Percentiles rank a stretch among this genome's conserved stretches.
phyloP scores from a whole-genome alignment of 2,329 filamentous ascomycete species.

The Verruconis gallopava region DNA sequence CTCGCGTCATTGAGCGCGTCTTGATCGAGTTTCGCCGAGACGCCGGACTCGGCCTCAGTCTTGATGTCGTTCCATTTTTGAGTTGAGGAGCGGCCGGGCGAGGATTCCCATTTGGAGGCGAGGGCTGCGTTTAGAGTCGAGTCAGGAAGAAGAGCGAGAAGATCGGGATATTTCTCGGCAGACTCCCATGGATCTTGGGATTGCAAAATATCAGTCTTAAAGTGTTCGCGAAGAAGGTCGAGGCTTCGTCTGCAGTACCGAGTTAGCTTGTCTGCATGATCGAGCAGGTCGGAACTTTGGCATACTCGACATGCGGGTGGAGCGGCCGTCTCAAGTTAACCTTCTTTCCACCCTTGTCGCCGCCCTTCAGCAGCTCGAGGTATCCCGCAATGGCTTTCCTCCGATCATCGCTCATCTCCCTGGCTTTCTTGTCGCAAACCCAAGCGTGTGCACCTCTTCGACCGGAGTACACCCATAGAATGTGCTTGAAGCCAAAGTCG shows the following conservation, averaged over 20 bases:
- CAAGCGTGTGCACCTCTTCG: conserved; percentile 94
- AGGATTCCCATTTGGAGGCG: conserved; percentile 80
- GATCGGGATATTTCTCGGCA: conserved; percentile 56
- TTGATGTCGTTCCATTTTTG: conserved; percentile 95
- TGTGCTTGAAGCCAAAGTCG: conserved; percentile 93
- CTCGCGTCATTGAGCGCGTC: conserved; percentile 73
- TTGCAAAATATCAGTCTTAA: conserved; percentile 67
- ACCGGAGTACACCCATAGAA: conserved; percentile 97
- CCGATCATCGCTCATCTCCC: conserved; percentile 73
- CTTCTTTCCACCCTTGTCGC: conserved; percentile 72
- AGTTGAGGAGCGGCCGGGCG: conserved; percentile 60
- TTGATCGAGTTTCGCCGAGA: conserved; percentile 57
- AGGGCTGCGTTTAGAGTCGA: conserved; percentile 62
- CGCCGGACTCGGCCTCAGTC: conserved; percentile 62
- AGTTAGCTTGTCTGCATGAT: neutral
- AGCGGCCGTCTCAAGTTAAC: conserved; percentile 74
- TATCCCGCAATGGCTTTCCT: conserved; percentile 78
- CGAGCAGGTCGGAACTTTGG: conserved; percentile 9
- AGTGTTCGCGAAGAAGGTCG: conserved; percentile 70
- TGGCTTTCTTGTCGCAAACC: conserved; percentile 85
- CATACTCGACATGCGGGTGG: conserved; percentile 73
- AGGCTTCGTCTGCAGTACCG: conserved; percentile 55
- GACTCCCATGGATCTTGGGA: conserved; percentile 77
- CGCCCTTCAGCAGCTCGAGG: conserved; percentile 78
- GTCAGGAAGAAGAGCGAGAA: conserved; percentile 79